Percentiles rank a stretch among this genome's conserved stretches.
Evolutionary conservation across 1,139 yeast species (phyloP).

Genomic region (Hemisphaericaspora subhashii): DNA sequence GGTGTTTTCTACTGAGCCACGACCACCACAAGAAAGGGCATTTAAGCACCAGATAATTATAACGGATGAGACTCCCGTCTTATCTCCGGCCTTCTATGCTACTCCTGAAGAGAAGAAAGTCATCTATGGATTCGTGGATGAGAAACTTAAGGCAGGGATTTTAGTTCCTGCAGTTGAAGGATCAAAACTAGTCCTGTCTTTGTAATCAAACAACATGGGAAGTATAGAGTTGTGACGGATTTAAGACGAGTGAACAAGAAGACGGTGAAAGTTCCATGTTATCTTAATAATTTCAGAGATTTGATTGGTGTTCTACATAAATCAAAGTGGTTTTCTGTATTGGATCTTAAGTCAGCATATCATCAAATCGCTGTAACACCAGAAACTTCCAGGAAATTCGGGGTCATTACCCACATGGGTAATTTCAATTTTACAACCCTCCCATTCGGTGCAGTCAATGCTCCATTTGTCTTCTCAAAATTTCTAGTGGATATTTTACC

Average conservation of each 20-base stretch:
- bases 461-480: background rate
- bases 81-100: background rate
- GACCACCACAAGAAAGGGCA: background rate
- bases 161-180: background rate
- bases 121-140: background rate
- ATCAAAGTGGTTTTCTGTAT: too few species aligned
- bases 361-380: background rate
- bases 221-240: background rate
- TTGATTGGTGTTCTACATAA: too few species aligned
- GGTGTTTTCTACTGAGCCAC: background rate
- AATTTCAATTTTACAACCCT: background rate
- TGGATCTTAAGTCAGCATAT: background rate
- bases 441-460: constrained; percentile 1
- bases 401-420: background rate
- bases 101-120: background rate
- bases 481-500: background rate
- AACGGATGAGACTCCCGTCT: background rate
- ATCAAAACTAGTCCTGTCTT: background rate
- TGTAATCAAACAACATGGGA: background rate
- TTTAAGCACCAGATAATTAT: background rate
- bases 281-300: too few species aligned
- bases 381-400: background rate
- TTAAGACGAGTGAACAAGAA: background rate
- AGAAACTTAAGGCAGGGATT: background rate
- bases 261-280: too few species aligned